These are phyloP conservation scores for Blastobotrys persicus DNA, from an alignment of 1,139 yeast species.

Conservation along the genomic window DNA sequence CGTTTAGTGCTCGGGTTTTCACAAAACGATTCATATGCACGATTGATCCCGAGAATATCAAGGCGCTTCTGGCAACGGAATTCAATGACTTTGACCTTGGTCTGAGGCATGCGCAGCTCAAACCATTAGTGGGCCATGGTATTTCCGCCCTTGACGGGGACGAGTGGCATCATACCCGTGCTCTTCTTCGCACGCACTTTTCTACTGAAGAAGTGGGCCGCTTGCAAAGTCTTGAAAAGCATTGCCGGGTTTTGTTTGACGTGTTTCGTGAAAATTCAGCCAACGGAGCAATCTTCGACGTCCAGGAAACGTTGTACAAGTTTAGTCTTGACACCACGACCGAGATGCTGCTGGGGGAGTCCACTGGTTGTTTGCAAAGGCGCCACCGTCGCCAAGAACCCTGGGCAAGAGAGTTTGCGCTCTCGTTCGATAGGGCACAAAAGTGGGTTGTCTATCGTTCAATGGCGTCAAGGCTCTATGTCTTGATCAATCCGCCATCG, in stretches of 20 bases:
- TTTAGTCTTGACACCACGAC: conserved; percentile 59
- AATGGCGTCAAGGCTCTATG: conserved; percentile 40
- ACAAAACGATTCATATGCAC: conserved; percentile 35
- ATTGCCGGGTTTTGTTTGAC: conserved; percentile 40
- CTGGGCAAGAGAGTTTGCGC: conserved; percentile 40
- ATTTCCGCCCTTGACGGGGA: conserved; percentile 54
- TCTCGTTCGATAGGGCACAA: conserved; percentile 52
- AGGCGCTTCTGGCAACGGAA: conserved; percentile 39
- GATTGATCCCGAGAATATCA: conserved; percentile 47
- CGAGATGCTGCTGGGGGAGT: conserved; percentile 56
- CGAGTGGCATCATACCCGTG: conserved; percentile 57
- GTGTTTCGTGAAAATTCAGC: conserved; percentile 16
- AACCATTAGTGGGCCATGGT: conserved; percentile 53
- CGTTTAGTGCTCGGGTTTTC: conserved; percentile 20
- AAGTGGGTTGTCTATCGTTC: conserved; percentile 44
- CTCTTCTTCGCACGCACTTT: conserved; percentile 59
- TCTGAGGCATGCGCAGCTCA: conserved; percentile 43
- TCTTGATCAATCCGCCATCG: conserved; percentile 35
- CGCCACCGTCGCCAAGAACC: neutral
- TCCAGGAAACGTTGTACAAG: conserved; percentile 49
- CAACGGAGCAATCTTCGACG: conserved; percentile 41
- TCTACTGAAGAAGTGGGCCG: conserved; percentile 54
- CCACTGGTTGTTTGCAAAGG: conserved; percentile 40
- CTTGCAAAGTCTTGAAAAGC: conserved; percentile 46
- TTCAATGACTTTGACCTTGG: conserved; percentile 53